Percentiles rank a stretch among this genome's conserved stretches.
Conservation (phyloP, 495 filamentous ascomycete genomes). For the Annulohypoxylon bovei region DNA sequence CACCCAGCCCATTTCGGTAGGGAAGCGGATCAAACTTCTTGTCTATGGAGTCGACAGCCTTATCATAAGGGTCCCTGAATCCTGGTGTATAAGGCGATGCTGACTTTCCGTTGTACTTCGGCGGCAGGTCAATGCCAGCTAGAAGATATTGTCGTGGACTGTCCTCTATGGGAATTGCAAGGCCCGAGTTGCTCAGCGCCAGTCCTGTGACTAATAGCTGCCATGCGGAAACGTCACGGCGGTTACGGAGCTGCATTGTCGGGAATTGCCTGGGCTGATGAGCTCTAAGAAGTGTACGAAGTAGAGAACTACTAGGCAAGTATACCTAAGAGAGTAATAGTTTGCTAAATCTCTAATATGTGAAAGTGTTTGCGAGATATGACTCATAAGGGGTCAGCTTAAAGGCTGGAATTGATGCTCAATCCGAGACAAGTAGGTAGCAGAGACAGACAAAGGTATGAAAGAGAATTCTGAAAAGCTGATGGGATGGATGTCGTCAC, state of each 20-base stretch:
- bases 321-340: not conserved
- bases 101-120: slow-evolving; percentile 49
- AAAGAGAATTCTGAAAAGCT: not conserved
- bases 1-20: slow-evolving; percentile 71
- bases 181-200: slow-evolving; percentile 43
- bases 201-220: slow-evolving; percentile 46
- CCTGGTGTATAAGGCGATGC: slow-evolving; percentile 58
- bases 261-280: not conserved
- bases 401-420: slow-evolving; percentile 3
- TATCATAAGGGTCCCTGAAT: slow-evolving; percentile 56
- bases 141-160: slow-evolving; percentile 62
- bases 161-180: slow-evolving; percentile 58
- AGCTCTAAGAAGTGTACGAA: too few species aligned
- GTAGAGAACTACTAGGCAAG: not conserved
- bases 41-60: slow-evolving; percentile 65
- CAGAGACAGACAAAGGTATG: not conserved
- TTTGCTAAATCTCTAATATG: not conserved
- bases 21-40: slow-evolving; percentile 68
- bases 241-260: slow-evolving; percentile 49
- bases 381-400: slow-evolving; percentile 4
- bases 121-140: slow-evolving; percentile 55
- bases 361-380: not conserved
- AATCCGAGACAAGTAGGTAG: not conserved
- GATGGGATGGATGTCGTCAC: slow-evolving; percentile 29
- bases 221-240: slow-evolving; percentile 26